Conservation (phyloP, 2,329 filamentous ascomycete genomes). For the Paracorniculantispora psalliotae region DNA sequence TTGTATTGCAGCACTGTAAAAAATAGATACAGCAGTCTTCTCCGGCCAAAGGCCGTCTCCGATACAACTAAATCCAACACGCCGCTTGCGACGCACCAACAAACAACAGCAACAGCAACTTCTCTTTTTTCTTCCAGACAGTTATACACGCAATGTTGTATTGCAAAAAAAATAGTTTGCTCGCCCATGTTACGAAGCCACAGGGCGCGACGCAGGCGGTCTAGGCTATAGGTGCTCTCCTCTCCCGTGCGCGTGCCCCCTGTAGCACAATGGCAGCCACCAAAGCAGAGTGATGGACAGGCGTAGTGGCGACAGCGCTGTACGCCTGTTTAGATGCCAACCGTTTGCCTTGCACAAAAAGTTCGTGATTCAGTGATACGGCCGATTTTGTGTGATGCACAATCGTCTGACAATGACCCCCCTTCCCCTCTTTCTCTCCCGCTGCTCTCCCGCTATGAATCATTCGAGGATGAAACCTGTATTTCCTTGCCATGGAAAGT, state of each 20-base stretch:
- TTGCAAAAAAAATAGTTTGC: background rate
- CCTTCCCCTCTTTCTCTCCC: background rate
- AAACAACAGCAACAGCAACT: background rate
- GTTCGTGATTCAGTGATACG: slow-evolving; percentile 9
- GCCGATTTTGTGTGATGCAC: slow-evolving; percentile 3
- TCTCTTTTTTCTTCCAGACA: background rate
- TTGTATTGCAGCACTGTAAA: no score
- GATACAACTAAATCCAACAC: no score
- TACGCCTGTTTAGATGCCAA: background rate
- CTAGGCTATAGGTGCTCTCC: background rate
- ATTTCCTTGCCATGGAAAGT: background rate
- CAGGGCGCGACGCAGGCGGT: background rate
- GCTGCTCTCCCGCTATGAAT: background rate
- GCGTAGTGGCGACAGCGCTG: background rate
- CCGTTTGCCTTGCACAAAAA: slow-evolving; percentile 7
- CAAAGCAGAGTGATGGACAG: background rate
- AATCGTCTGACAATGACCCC: background rate
- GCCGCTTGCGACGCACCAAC: background rate
- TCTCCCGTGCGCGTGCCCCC: background rate
- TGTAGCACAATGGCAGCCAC: background rate
- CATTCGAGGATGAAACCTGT: background rate
- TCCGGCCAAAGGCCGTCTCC: no score
- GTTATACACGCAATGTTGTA: background rate
- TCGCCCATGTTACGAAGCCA: background rate
- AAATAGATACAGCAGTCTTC: no score